Conservation (phyloP, 805 yeast genomes). For the Yueomyces sp. region DNA sequence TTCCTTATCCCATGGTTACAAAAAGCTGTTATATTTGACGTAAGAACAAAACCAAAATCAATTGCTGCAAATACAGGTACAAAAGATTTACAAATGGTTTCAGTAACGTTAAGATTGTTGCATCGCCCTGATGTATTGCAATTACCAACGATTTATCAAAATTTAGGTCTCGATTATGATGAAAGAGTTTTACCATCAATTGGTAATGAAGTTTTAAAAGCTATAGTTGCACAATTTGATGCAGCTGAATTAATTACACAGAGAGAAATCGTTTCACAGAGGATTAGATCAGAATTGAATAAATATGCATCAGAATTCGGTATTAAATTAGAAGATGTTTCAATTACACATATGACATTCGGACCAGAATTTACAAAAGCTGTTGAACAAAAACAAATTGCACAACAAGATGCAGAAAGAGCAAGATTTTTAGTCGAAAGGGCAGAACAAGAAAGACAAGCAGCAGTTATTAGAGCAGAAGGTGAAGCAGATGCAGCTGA, state of each 20-base stretch:
- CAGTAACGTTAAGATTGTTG: slow-evolving; percentile 80
- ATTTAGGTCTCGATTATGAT: slow-evolving; percentile 86
- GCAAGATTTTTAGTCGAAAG: slow-evolving; percentile 86
- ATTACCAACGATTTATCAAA: slow-evolving; percentile 80
- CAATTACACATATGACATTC: slow-evolving; percentile 95
- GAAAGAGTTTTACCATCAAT: slow-evolving; percentile 87
- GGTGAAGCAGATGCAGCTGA: slow-evolving; percentile 99
- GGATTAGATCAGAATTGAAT: slow-evolving; percentile 76
- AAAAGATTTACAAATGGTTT: slow-evolving; percentile 91
- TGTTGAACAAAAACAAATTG: slow-evolving; percentile 96
- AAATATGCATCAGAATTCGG: slow-evolving; percentile 78
- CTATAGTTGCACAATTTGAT: slow-evolving; percentile 86
- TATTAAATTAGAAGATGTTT: slow-evolving; percentile 88
- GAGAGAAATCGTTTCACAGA: slow-evolving; percentile 85
- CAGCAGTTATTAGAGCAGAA: slow-evolving; percentile 90
- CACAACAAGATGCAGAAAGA: slow-evolving; percentile 98
- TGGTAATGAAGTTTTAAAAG: slow-evolving; percentile 81
- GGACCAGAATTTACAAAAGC: slow-evolving; percentile 96
- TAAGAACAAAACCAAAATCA: slow-evolving; percentile 88
- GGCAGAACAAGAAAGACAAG: slow-evolving; percentile 96
- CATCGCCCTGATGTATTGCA: slow-evolving; percentile 83
- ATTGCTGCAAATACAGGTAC: slow-evolving; percentile 94
- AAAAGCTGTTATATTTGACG: slow-evolving; percentile 79
- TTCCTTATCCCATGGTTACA: slow-evolving; percentile 94
- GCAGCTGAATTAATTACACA: slow-evolving; percentile 96